phyloP scores from a whole-genome alignment of 1,284 basidiomycete species.

The Microbotryomycetes sp. region DNA sequence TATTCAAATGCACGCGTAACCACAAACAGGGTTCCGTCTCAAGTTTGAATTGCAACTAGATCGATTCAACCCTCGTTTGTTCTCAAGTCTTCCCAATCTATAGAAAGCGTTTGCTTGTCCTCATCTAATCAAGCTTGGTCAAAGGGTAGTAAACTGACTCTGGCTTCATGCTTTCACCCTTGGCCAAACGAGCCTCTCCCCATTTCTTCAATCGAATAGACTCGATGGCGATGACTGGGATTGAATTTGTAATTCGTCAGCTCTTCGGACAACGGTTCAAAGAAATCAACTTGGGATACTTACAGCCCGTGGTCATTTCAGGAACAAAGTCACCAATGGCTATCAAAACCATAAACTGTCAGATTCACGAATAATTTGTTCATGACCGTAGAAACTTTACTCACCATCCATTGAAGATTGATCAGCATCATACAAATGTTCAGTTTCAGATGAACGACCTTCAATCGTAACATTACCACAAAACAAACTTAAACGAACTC shows the following conservation, averaged over 20 bases:
- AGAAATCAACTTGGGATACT: slow-evolving; percentile 95
- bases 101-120: background rate
- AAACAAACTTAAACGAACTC: slow-evolving; percentile 84
- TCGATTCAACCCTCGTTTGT: too few relatives aligned
- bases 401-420: slow-evolving; percentile 99
- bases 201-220: slow-evolving; percentile 93
- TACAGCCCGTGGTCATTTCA: background rate
- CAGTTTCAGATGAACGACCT: slow-evolving; percentile 73
- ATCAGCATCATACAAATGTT: slow-evolving; percentile 82
- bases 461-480: slow-evolving; percentile 95
- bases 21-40: too few relatives aligned
- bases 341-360: slow-evolving; percentile 1
- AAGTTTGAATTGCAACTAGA: too few relatives aligned
- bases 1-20: too few relatives aligned
- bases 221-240: slow-evolving; percentile 89
- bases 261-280: slow-evolving; percentile 88
- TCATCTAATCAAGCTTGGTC: background rate
- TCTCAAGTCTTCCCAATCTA: too few relatives aligned
- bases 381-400: slow-evolving; percentile 91
- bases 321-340: slow-evolving; percentile 7
- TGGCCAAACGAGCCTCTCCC: slow-evolving; percentile 42
- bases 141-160: slow-evolving; percentile 25
- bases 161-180: slow-evolving; percentile 26
- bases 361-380: slow-evolving; percentile 46
- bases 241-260: slow-evolving; percentile 84